A percentile compares a stretch with the other conserved stretches of the same genome.
These are phyloP conservation scores for Dothiorella sarmentorum DNA, from an alignment of 2,329 filamentous ascomycete genomes.

Conservation along the genomic window DNA sequence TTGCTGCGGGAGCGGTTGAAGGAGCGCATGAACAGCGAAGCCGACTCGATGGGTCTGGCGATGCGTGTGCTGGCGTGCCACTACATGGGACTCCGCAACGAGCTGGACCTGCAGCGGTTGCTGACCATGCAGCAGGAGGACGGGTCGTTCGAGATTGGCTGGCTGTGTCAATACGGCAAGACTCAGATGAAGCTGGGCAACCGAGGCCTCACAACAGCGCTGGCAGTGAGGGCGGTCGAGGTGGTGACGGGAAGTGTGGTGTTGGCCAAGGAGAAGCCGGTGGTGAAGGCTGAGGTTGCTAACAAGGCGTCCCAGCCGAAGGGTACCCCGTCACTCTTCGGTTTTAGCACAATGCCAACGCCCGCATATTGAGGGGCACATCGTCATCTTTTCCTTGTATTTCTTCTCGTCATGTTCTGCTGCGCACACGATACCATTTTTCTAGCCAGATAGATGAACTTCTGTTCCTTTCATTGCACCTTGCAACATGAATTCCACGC, in stretches of 20 bases:
- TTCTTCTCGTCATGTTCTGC: no score
- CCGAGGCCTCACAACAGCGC: conserved; percentile 25
- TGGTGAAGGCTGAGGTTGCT: neutral
- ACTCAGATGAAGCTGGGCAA: conserved; percentile 24
- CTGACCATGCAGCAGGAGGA: conserved; percentile 31
- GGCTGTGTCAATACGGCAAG: conserved; percentile 25
- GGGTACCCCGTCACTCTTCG: neutral
- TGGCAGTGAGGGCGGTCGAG: conserved; percentile 25
- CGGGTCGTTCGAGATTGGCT: conserved; percentile 34
- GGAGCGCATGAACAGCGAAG: conserved; percentile 26
- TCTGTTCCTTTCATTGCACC: no score
- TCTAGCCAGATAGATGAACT: no score
- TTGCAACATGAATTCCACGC: no score
- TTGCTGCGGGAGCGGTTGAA: conserved; percentile 25
- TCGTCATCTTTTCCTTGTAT: no score
- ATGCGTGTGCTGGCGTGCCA: conserved; percentile 31
- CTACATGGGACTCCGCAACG: conserved; percentile 24
- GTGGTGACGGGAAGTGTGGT: neutral
- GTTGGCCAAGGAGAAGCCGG: neutral
- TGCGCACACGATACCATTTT: no score
- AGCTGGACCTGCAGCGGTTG: conserved; percentile 22
- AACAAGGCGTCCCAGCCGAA: neutral
- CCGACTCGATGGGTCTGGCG: conserved; percentile 28
- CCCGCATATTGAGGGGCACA: no score
- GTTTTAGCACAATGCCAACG: no score